phyloP scores from a whole-genome alignment of 225 moss, liverwort and hornwort species.

The Marchantia polymorpha region DNA sequence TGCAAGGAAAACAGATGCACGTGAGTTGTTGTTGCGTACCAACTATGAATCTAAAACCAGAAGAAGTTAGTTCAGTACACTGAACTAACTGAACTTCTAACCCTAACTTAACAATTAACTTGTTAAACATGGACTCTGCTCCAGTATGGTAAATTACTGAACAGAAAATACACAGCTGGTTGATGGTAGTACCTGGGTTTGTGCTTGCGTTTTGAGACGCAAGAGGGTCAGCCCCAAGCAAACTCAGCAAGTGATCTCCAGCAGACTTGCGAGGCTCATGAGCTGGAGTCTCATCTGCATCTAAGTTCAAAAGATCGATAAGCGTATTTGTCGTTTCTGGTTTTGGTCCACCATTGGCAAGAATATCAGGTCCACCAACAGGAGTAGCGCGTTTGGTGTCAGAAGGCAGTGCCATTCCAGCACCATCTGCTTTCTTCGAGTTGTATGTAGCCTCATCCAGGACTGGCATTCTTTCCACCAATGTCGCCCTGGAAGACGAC shows the following conservation, averaged over 20 bases:
- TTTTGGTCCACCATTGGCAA: slow-evolving; percentile 66
- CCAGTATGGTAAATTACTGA: neutral
- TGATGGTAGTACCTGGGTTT: slow-evolving; percentile 34
- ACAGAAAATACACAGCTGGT: neutral
- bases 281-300: slow-evolving; percentile 39
- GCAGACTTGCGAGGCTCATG: slow-evolving; percentile 41
- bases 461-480: slow-evolving; percentile 92
- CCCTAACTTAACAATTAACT: neutral
- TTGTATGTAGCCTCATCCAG: slow-evolving; percentile 83
- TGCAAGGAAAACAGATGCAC: slow-evolving; percentile 39
- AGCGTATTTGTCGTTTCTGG: slow-evolving; percentile 42
- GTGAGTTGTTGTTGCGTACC: slow-evolving; percentile 19
- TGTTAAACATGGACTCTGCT: neutral
- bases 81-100: too few species aligned
- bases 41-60: neutral
- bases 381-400: slow-evolving; percentile 52
- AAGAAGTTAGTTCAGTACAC: too few species aligned
- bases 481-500: slow-evolving; percentile 51
- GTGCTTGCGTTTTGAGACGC: slow-evolving; percentile 19
- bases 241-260: slow-evolving; percentile 54
- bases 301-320: slow-evolving; percentile 56
- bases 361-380: slow-evolving; percentile 40
- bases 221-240: slow-evolving; percentile 49
- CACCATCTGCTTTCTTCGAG: slow-evolving; percentile 66
- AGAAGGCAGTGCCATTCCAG: slow-evolving; percentile 51